phyloP scores from a whole-genome alignment of 1,139 yeast species.

The Protomyces lactucae-debilis region DNA sequence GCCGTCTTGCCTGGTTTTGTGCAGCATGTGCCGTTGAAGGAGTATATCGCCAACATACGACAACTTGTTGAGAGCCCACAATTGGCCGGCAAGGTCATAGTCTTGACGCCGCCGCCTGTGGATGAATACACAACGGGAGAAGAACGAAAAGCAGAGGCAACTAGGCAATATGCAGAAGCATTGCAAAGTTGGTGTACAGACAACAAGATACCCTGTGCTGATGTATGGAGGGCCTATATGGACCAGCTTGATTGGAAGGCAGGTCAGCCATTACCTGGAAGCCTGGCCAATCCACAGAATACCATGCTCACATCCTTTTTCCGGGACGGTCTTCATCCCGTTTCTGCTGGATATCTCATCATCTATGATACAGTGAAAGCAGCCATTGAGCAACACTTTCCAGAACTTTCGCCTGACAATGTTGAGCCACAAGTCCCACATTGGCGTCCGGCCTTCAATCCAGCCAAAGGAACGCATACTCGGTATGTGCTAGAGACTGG shows the following conservation, averaged over 20 bases:
- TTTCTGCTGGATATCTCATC: conserved; percentile 55
- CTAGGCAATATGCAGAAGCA: conserved; percentile 49
- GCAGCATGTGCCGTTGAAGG: conserved; percentile 19
- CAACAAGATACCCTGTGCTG: conserved; percentile 49
- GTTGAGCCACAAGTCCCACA: conserved; percentile 1
- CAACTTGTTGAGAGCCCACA: background rate
- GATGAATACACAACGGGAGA: conserved; percentile 42
- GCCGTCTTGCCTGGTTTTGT: conserved; percentile 38
- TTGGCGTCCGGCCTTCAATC: conserved; percentile 11
- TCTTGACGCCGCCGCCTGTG: conserved; percentile 64
- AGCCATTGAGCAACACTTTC: background rate
- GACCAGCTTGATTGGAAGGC: conserved; percentile 34
- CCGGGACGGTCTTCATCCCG: conserved; percentile 65
- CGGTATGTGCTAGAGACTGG: conserved; percentile 4
- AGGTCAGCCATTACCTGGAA: conserved; percentile 26
- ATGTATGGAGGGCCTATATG: conserved; percentile 49
- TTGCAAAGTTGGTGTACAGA: conserved; percentile 47
- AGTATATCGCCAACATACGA: background rate
- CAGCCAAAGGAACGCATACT: background rate
- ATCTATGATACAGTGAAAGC: conserved; percentile 39
- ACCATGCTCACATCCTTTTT: conserved; percentile 34
- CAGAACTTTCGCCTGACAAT: background rate
- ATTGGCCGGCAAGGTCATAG: conserved; percentile 41
- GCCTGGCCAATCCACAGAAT: conserved; percentile 2
- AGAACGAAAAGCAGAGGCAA: conserved; percentile 42